Percentiles rank a stretch among this genome's conserved stretches.
Evolutionary conservation across 2,329 filamentous ascomycete species (phyloP).

Genomic region (Metarhizium humberi): DNA sequence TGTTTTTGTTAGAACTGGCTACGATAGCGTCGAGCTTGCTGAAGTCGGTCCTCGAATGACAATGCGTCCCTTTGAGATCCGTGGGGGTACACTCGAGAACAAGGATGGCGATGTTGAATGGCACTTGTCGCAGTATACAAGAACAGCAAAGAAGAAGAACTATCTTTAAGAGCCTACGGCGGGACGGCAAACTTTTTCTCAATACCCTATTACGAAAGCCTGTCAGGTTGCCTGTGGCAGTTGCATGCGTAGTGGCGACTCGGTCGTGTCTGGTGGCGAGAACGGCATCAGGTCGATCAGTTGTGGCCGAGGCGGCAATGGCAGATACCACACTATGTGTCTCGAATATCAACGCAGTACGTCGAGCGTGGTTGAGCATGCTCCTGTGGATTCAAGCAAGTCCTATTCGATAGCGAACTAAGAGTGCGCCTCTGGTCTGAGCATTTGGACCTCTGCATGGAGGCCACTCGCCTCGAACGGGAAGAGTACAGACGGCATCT

Average conservation of each 20-base stretch:
- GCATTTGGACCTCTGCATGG: neutral
- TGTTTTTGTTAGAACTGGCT: constrained; percentile 89
- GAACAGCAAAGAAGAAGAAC: constrained; percentile 85
- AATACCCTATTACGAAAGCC: neutral
- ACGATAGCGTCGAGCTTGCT: constrained; percentile 78
- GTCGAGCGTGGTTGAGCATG: neutral
- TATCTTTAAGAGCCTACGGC: neutral
- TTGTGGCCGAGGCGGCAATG: neutral
- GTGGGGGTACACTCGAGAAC: constrained; percentile 83
- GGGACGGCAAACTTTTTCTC: neutral
- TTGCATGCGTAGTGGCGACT: neutral
- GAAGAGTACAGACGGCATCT: neutral
- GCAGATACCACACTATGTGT: neutral
- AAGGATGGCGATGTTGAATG: constrained; percentile 95
- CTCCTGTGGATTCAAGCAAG: neutral
- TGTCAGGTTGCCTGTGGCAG: neutral
- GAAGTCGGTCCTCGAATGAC: constrained; percentile 94
- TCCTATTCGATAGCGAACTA: neutral
- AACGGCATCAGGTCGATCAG: neutral
- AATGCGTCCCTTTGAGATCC: constrained; percentile 92
- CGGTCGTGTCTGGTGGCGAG: neutral
- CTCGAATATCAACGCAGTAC: neutral
- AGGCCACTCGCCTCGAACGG: neutral
- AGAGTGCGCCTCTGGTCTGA: neutral
- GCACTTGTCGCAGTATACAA: constrained; percentile 91